Conservation (phyloP, 75 land plant genomes). For the Pinus tabuliformis region DNA sequence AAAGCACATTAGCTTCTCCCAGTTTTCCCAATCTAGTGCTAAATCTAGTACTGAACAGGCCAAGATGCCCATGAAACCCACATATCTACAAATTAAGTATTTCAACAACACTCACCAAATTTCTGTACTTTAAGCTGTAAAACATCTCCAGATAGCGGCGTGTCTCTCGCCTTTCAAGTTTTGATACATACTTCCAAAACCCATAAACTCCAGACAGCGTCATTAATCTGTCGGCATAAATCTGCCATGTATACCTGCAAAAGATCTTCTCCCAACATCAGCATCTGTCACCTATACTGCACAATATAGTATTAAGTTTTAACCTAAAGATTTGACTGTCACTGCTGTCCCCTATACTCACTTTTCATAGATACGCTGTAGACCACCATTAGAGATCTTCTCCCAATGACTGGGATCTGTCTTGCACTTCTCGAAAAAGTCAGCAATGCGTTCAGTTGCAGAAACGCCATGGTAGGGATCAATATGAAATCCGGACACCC, state of each 20-base stretch:
- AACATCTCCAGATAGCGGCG: conserved; percentile 73
- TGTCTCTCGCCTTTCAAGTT: conserved; percentile 58
- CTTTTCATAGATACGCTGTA: conserved; percentile 54
- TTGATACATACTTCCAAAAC: conserved; percentile 73
- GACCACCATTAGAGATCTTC: conserved; percentile 37
- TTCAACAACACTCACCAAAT: conserved; percentile 31
- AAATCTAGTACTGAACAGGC: no score
- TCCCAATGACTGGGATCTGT: conserved; percentile 36
- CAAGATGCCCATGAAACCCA: no score
- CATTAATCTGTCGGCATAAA: conserved; percentile 64
- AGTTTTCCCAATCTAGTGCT: no score
- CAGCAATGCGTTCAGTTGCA: conserved; percentile 26
- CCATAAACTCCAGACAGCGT: conserved; percentile 63
- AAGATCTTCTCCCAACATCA: not conserved
- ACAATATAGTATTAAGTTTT: no score
- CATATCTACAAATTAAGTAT: no score
- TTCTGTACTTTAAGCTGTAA: conserved; percentile 54
- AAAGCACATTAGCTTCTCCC: no score
- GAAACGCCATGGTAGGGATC: conserved; percentile 51
- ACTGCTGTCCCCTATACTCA: conserved; percentile 4
- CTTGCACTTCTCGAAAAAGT: conserved; percentile 48
- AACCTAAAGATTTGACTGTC: no score
- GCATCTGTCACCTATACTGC: no score
- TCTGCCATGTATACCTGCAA: conserved; percentile 63
- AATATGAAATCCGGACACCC: conserved; percentile 63